Evolutionary conservation across 768 basidiomycete species (phyloP), one percentile per base, ranked within the genome.

Genomic region (Thelephora aurantiotincta): DNA sequence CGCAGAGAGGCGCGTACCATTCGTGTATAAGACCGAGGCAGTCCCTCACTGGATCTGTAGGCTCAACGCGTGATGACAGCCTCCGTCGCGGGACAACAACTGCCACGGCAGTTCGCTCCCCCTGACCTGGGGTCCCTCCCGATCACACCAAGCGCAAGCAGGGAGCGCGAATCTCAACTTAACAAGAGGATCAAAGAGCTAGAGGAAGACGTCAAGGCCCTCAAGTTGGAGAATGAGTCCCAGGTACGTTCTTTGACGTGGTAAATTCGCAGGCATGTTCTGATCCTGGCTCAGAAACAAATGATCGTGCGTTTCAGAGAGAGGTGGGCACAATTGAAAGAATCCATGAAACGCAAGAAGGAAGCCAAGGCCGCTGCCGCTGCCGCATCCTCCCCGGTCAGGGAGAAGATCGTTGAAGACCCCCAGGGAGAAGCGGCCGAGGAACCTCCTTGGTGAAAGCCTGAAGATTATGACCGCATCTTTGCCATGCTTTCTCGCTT

Each of bases 291-390:
- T 35, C 63, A 90, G 88, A 85, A 82, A 78, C 68, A 76, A 11
- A 83, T 87, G 75, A 87, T 89, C 52, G 68, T 71, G 18, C 82
- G 83, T 55, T 90, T 85, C 63, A 76, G 82, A 22, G 88, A 90
- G 63, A 73, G 85, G 35, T 91, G 88, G 88, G 84, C 86, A 59
- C 89, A 87, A 61, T 67, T 91, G 48, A 91, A 91, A 60, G 89
- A 91, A 57, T 83, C 82, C 22, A 82, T 86, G 6, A 87, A 80
- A 62, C 77, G 82, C 51, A 89, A 90, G 66, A 85, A 88, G 60
- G 82, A 85, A 57, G 80, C 79, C 45, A 75, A 73, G 55, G 70
- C 65, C 12, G 78, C 77, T 46, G 74, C 70, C 1, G 74, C 72
- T 7, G 70, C 71, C 14, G 73, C 70, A 18, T 67, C 65, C 14